Conservation (phyloP, 805 yeast genomes). For the Wickerhamomyces kurtzmanii region DNA sequence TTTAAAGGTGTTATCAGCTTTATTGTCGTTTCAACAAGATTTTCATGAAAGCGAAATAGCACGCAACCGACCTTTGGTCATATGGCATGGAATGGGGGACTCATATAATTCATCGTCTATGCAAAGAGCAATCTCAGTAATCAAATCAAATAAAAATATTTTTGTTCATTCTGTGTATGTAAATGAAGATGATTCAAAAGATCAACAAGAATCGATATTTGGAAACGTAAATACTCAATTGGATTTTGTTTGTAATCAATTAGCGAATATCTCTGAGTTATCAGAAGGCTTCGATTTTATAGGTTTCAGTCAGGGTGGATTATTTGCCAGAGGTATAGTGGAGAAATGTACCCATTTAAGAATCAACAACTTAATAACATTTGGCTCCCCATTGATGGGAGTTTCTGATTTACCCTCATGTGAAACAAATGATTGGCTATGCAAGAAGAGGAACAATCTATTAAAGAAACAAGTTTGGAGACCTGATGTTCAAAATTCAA, state of each 20-base stretch:
- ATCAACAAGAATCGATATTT: constrained; percentile 43
- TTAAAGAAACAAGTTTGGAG: constrained; percentile 55
- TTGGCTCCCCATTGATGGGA: constrained; percentile 80
- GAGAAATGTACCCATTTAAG: constrained; percentile 43
- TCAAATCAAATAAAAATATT: constrained; percentile 29
- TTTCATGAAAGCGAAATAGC: constrained; percentile 5
- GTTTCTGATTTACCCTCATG: constrained; percentile 61
- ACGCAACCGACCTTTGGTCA: constrained; percentile 38
- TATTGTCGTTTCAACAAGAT: too few species aligned
- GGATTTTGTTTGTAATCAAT: constrained; percentile 42
- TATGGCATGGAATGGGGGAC: constrained; percentile 88
- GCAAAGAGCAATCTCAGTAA: constrained; percentile 29
- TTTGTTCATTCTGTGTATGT: constrained; percentile 45
- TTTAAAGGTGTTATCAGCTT: too few species aligned
- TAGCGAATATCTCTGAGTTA: constrained; percentile 35
- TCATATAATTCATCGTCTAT: constrained; percentile 54
- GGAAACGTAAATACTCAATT: constrained; percentile 54
- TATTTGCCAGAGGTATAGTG: constrained; percentile 59
- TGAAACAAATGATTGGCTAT: constrained; percentile 43
- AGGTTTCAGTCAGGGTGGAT: constrained; percentile 81
- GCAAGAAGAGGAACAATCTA: constrained; percentile 41
- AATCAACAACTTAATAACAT: constrained; percentile 50
- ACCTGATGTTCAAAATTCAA: constrained; percentile 39
- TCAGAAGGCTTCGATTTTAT: constrained; percentile 54
- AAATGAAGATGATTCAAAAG: constrained; percentile 37